Conservation (phyloP, 139 green algal species). For the Chlamydomonas applanata region DNA sequence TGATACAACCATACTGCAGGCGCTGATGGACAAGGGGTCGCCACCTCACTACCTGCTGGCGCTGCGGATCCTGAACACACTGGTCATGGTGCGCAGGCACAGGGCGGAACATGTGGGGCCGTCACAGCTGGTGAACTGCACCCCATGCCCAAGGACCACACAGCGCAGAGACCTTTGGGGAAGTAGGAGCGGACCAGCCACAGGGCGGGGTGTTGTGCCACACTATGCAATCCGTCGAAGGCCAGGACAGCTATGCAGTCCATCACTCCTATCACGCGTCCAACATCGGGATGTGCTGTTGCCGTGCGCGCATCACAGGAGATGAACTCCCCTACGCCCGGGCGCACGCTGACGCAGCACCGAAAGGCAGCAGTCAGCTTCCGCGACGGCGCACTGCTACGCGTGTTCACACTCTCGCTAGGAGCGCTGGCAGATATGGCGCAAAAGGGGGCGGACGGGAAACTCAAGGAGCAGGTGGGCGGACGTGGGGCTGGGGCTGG, state of each 20-base stretch:
- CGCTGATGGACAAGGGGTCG: conserved; percentile 33
- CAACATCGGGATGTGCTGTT: no score
- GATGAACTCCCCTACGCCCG: conserved; percentile 87
- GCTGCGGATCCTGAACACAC: conserved; percentile 84
- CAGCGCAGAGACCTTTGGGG: no score
- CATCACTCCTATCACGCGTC: no score
- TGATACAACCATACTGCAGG: no score
- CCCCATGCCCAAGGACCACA: no score
- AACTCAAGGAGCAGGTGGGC: conserved; percentile 76
- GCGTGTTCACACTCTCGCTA: conserved; percentile 29
- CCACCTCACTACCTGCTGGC: conserved; percentile 85
- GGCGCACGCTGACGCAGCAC: conserved; percentile 89
- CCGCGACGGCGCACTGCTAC: conserved; percentile 60
- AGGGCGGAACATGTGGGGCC: neutral
- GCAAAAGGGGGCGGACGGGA: conserved; percentile 55
- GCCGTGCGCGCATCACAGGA: conserved; percentile 48
- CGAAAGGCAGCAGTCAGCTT: conserved; percentile 83
- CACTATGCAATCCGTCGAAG: no score
- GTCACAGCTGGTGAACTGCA: no score
- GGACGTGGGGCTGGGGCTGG: no score
- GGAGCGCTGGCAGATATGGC: conserved; percentile 56
- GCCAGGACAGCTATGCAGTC: no score
- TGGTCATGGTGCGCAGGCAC: conserved; percentile 73
- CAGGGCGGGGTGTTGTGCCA: no score
- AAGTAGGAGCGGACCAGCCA: no score